These are phyloP conservation scores for Cyclostephanos tholiformis DNA, from an alignment of 108 stramenopile species.

Conservation along the genomic window DNA sequence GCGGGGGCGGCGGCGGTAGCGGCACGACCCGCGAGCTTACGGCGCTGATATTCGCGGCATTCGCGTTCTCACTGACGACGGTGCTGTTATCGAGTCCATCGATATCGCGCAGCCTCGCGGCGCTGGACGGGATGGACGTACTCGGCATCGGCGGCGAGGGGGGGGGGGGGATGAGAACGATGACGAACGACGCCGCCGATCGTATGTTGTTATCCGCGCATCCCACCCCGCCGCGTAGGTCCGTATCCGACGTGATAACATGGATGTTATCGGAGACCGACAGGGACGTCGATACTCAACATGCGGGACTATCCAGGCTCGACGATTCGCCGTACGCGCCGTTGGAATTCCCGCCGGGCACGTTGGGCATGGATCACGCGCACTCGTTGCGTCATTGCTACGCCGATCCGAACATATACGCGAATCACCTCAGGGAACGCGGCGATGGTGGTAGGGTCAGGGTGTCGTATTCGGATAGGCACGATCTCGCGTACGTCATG, in stretches of 20 bases:
- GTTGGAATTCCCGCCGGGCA: constrained; percentile 31
- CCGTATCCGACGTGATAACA: constrained; percentile 24
- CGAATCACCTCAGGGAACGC: constrained; percentile 16
- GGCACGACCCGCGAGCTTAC: background rate
- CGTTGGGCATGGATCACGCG: constrained; percentile 22
- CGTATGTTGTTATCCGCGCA: too few species aligned
- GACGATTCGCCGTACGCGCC: constrained; percentile 14
- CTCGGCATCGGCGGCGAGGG: background rate
- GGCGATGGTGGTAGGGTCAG: constrained; percentile 11
- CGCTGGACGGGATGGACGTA: background rate
- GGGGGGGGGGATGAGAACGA: background rate
- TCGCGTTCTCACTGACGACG: constrained; percentile 5
- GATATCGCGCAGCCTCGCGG: background rate
- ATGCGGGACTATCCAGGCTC: constrained; percentile 11
- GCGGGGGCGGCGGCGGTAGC: background rate
- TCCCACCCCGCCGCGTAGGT: constrained; percentile 15
- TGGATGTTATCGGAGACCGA: constrained; percentile 27
- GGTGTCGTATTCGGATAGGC: constrained; percentile 33
- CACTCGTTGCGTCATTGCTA: constrained; percentile 35
- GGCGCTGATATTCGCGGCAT: background rate
- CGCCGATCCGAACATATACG: constrained; percentile 33
- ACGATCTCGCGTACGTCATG: constrained; percentile 41
- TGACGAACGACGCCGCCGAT: background rate
- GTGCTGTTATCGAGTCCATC: constrained; percentile 2
- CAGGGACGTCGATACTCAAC: constrained; percentile 25